Evolutionary conservation across 805 yeast genomes (phyloP).

Genomic region (Kurtzmaniella cleridarum): DNA sequence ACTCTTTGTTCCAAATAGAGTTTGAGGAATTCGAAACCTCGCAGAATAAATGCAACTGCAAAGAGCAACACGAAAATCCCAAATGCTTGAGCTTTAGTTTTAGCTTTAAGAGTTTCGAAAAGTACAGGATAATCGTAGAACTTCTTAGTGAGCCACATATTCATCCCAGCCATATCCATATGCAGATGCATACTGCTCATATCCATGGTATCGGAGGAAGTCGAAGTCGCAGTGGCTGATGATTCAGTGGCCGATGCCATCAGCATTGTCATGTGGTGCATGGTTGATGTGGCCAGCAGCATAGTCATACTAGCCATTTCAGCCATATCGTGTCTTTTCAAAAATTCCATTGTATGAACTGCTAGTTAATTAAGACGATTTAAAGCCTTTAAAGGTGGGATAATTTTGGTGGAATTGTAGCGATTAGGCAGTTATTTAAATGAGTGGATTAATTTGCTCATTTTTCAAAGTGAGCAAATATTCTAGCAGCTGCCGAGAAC

Average conservation of each 20-base stretch:
- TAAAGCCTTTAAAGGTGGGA: too few relatives aligned
- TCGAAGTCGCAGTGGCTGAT: slow-evolving; percentile 5
- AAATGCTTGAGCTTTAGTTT: slow-evolving; percentile 56
- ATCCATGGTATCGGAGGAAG: slow-evolving; percentile 7
- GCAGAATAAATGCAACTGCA: slow-evolving; percentile 51
- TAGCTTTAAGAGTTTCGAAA: slow-evolving; percentile 50
- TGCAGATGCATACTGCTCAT: slow-evolving; percentile 9
- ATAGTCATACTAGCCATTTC: slow-evolving; percentile 6
- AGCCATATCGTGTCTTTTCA: slow-evolving; percentile 3
- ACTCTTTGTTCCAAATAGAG: slow-evolving; percentile 66
- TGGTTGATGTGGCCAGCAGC: slow-evolving; percentile 5
- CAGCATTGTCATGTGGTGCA: not conserved
- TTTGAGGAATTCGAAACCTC: slow-evolving; percentile 54
- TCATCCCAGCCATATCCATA: slow-evolving; percentile 42
- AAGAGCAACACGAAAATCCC: slow-evolving; percentile 66
- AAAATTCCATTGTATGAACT: too few relatives aligned
- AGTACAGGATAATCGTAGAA: slow-evolving; percentile 58
- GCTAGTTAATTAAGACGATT: too few relatives aligned
- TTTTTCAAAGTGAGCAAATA: too few relatives aligned
- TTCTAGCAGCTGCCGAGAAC: too few relatives aligned
- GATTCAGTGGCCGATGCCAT: slow-evolving; percentile 4
- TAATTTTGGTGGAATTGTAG: slow-evolving; percentile 6
- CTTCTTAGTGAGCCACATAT: slow-evolving; percentile 47
- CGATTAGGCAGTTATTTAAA: slow-evolving; percentile 7
- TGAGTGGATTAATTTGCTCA: too few relatives aligned